These are phyloP conservation scores for Dipteronia dyeriana DNA, from an alignment of 345 rosid species.

Conservation along the genomic window DNA sequence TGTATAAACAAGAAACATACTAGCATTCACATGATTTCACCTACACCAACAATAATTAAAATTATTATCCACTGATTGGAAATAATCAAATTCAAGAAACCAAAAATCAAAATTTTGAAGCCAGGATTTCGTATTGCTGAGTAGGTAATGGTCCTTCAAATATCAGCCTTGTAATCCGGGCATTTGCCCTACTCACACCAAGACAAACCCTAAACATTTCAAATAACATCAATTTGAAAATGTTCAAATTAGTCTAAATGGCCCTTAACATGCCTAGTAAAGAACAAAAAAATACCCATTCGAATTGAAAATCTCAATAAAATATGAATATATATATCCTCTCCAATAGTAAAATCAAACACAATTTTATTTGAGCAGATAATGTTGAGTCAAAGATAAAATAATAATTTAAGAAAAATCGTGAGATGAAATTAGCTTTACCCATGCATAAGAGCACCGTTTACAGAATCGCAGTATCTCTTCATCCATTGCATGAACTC, in stretches of 20 bases:
- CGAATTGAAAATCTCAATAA: background rate
- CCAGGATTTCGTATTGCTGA: no score
- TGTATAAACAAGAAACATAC: background rate
- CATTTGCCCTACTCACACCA: background rate
- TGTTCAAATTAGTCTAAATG: background rate
- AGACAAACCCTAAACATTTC: background rate
- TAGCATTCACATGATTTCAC: background rate
- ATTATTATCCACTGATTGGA: background rate
- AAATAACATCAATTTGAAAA: background rate
- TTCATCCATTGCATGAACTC: slow-evolving; percentile 99
- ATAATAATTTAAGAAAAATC: background rate
- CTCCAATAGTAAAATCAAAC: background rate
- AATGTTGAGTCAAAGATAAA: background rate
- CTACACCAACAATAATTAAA: background rate
- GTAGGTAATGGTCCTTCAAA: no score
- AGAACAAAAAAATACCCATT: background rate
- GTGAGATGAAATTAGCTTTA: slow-evolving; percentile 28
- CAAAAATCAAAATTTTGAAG: background rate
- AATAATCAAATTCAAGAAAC: background rate
- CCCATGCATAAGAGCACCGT: slow-evolving; percentile 59
- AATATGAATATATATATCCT: background rate
- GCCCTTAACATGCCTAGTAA: background rate
- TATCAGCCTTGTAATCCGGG: background rate
- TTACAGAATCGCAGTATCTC: slow-evolving; percentile 84
- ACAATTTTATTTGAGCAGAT: background rate